Evolutionary conservation across 116 monocot genomes (phyloP).

Genomic region (Cymodocea nodosa): DNA sequence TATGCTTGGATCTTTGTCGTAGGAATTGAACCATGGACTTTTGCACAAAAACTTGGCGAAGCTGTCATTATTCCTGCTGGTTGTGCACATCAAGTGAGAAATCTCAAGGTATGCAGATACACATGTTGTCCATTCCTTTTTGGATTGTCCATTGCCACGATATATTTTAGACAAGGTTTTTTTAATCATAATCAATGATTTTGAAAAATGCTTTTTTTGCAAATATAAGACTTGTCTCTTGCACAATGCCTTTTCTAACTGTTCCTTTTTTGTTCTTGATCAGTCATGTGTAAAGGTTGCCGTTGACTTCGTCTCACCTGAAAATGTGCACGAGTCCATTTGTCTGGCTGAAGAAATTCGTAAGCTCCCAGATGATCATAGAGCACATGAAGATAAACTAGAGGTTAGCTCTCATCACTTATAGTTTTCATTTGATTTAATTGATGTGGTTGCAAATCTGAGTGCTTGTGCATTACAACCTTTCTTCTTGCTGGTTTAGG

Average conservation of each 20-base stretch:
- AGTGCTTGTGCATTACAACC: background rate
- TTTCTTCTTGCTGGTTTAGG: background rate
- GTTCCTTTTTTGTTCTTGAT: background rate
- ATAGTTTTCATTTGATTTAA: background rate
- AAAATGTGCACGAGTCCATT: conserved; percentile 19
- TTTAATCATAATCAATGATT: too few relatives aligned
- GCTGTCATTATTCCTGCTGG: conserved; percentile 32
- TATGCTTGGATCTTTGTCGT: background rate
- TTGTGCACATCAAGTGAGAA: conserved; percentile 25
- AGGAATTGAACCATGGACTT: conserved; percentile 77
- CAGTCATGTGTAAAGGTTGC: conserved; percentile 28
- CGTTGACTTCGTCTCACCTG: conserved; percentile 25
- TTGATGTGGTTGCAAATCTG: too few relatives aligned
- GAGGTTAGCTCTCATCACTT: conserved; percentile 8
- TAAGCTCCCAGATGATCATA: conserved; percentile 17
- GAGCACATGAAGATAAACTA: conserved; percentile 17
- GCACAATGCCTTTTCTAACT: background rate
- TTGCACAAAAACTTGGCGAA: conserved; percentile 22
- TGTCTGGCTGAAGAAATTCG: conserved; percentile 12
- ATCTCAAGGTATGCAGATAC: conserved; percentile 18
- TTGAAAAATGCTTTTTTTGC: too few relatives aligned
- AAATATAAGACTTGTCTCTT: too few relatives aligned
- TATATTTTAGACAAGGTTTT: too few relatives aligned
- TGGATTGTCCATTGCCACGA: too few relatives aligned
- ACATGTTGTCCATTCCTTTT: background rate